Evolutionary conservation across 805 yeast genomes (phyloP), one percentile per base, ranked within the genome.

Genomic region (Zygosaccharomyces siamensis): DNA sequence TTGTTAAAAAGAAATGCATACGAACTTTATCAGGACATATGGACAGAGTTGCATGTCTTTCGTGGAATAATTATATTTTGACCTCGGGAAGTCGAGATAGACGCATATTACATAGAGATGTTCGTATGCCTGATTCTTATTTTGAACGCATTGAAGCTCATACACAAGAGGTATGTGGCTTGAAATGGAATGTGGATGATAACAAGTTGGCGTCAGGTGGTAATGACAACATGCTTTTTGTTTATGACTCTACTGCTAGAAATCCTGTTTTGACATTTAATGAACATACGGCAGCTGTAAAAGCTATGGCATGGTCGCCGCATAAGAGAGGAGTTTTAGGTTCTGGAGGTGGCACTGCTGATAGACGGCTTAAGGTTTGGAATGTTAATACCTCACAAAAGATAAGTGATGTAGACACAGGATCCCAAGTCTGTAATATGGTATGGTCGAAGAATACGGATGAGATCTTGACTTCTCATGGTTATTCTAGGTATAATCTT

Each of bases 271-370:
- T 83, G 61, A 83, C 75, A 50, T 85, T 89, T 58, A 73, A 76
- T 2, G 96, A 89, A 54, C 98, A 93, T 65, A 80, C 79, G 14
- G 97, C 98, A 0, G 99, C 99, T 0, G 95, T 93, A 3, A 93
- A 93, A 68, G 99, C 98, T 0, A 77, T 93, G 46, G 87, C 96
- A 1, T 93, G 99, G 99, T 86, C 95, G 1, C 98, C 99, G 2
- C 98, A 93, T 63, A 96, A 89, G 63, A 73, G 97, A 47, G 97
- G 98, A 1, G 76, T 90, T 2, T 67, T 93, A 47, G 98, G 98
- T 0, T 80, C 93, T 1, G 99, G 99, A 12, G 99, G 99, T 16
- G 99, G 99, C 32, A 89, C 98, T 0, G 90, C 95, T 1, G 99
- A 93, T 67, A 81, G 92, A 49, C 77, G 83, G 35, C 84, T 93